These are phyloP conservation scores for Auriscalpium vulgare DNA, from an alignment of 768 basidiomycete genomes.

Conservation along the genomic window DNA sequence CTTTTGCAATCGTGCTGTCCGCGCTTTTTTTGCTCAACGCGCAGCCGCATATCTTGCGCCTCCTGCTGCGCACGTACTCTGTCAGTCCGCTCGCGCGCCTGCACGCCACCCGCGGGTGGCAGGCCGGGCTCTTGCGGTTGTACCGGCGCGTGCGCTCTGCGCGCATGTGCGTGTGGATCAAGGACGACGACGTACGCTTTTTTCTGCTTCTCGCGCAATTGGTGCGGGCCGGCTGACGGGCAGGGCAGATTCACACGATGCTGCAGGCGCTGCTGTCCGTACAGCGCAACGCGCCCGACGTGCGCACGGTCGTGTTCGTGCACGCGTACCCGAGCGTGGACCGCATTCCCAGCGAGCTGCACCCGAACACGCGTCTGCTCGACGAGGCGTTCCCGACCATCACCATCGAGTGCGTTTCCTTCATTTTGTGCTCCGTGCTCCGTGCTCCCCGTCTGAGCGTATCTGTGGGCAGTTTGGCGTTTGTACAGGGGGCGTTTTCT, in stretches of 20 bases:
- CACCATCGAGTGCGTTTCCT: slow-evolving; percentile 10
- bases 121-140: slow-evolving; percentile 3
- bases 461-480: slow-evolving; percentile 2
- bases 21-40: slow-evolving; percentile 4
- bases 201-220: background rate
- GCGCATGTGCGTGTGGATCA: slow-evolving; percentile 15
- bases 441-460: background rate
- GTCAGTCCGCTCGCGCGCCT: slow-evolving; percentile 5
- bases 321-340: slow-evolving; percentile 11
- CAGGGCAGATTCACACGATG: slow-evolving; percentile 12
- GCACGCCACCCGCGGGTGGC: slow-evolving; percentile 1
- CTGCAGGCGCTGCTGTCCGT: slow-evolving; percentile 12
- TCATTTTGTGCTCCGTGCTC: background rate
- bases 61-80: slow-evolving; percentile 2
- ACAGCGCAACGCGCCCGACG: slow-evolving; percentile 10
- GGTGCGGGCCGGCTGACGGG: background rate
- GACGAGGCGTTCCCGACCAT: slow-evolving; percentile 16
- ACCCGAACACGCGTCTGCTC: slow-evolving; percentile 14
- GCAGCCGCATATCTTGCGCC: slow-evolving; percentile 6
- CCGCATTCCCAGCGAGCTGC: slow-evolving; percentile 13
- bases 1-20: slow-evolving; percentile 6
- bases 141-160: slow-evolving; percentile 10
- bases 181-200: slow-evolving; percentile 12
- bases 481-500: slow-evolving; percentile 6
- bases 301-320: slow-evolving; percentile 12